Evolutionary conservation across 441 rosid genomes (phyloP), one percentile per base, ranked within the genome.

Genomic region (Brassica balearica): DNA sequence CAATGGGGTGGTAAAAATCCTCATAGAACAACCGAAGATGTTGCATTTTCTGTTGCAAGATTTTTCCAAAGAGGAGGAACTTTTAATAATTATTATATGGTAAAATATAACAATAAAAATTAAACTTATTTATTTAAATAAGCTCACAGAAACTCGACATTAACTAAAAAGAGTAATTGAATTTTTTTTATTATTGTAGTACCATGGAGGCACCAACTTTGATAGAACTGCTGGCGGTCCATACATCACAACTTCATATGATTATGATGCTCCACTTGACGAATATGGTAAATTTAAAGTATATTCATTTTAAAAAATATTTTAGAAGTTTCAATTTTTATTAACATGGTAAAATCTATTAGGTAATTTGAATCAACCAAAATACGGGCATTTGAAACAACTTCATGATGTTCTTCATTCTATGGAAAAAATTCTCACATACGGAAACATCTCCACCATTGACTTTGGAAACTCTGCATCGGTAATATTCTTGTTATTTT

Each of bases 201-300:
- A 48, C 55, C 55, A 48, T 48, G 55, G 55, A 48, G 17, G 55
- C 0, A 94, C 97, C 48, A 92, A 92, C 48, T 94, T 89, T 79
- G 93, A 88, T 11, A 85, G 85, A 70, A 86, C 86, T 0, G 65
- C 92, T 0, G 96, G 97, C 4, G 95, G 95, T 53, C 59, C 59
- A 53, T 53, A 53, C 56, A 51, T 51, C 56, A 51, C 56, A 51
- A 51, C 56, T 11, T 29, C 88, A 2, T 91, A 92, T 58, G 94
- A 91, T 64, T 91, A 92, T n/a, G 86, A 91, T 83, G 97, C 55
- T 92, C 19, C 93, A 94, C 82, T 93, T 6, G 88, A 92, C 9
- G 96, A 93, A 82, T 90, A 65, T 72, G 97, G 97, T 93, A 63
- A 65, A 1, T 51, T 10, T 36, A 10, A 8, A 55, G 1, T 51